phyloP scores from a whole-genome alignment of 169 alveolate genomes.

The Plasmodium ovale region DNA sequence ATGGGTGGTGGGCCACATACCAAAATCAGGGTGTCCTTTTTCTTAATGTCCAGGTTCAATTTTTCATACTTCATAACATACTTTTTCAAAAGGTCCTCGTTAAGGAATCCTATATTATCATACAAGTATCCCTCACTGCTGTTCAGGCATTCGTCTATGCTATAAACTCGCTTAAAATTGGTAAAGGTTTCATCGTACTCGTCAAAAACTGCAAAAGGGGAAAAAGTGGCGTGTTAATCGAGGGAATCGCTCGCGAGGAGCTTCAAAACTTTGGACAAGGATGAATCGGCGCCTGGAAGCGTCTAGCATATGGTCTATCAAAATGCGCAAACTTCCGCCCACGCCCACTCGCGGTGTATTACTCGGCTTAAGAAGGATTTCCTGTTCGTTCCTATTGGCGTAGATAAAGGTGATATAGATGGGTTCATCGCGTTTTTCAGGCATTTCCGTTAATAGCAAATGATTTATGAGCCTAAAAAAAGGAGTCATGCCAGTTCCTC shows the following conservation, averaged over 20 bases:
- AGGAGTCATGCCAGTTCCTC: slow-evolving; percentile 89
- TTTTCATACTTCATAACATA: slow-evolving; percentile 55
- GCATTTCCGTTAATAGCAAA: slow-evolving; percentile 35
- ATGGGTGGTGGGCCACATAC: slow-evolving; percentile 76
- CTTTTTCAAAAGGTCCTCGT: slow-evolving; percentile 32
- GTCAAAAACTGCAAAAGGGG: slow-evolving; percentile 48
- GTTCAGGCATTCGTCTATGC: slow-evolving; percentile 64
- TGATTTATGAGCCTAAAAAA: slow-evolving; percentile 79
- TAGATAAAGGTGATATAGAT: slow-evolving; percentile 60
- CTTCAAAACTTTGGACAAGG: no score
- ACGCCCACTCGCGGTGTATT: not conserved
- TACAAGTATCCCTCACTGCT: not conserved
- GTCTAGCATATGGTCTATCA: not conserved
- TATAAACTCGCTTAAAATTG: slow-evolving; percentile 54
- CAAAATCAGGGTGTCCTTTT: slow-evolving; percentile 36
- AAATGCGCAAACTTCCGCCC: no score
- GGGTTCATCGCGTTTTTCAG: not conserved
- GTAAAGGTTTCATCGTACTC: slow-evolving; percentile 26
- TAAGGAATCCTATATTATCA: slow-evolving; percentile 57
- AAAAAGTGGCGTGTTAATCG: not conserved
- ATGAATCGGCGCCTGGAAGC: no score
- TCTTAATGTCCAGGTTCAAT: not conserved
- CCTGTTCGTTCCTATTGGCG: slow-evolving; percentile 73
- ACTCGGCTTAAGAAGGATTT: slow-evolving; percentile 58
- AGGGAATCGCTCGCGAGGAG: no score